Evolutionary conservation across 306 rosid genomes (phyloP).

Genomic region (Sindora glabra): DNA sequence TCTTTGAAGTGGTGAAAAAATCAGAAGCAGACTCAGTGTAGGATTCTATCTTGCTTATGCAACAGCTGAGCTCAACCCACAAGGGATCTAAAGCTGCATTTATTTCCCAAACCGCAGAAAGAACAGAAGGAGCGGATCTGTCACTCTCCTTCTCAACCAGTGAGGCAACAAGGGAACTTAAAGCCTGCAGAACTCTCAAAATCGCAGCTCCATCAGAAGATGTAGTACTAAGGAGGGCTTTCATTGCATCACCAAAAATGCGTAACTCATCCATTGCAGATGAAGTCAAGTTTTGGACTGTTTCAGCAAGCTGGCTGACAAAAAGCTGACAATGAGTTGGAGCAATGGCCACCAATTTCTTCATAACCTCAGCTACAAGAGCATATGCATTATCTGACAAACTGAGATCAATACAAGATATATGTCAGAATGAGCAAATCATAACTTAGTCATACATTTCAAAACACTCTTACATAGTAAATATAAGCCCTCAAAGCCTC

Average conservation of each 20-base stretch:
- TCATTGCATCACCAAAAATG: conserved; percentile 62
- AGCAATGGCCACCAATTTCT: conserved; percentile 79
- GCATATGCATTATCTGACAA: conserved; percentile 85
- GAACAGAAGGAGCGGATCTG: conserved; percentile 34
- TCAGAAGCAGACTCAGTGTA: conserved; percentile 71
- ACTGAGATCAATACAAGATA: conserved; percentile 38
- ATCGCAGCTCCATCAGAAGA: conserved; percentile 93
- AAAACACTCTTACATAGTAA: background rate
- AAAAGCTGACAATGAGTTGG: conserved; percentile 79
- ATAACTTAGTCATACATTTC: conserved; percentile 1
- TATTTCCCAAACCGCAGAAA: conserved; percentile 68
- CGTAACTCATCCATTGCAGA: conserved; percentile 77
- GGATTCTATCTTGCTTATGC: conserved; percentile 87
- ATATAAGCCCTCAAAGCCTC: background rate
- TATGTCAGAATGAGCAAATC: conserved; percentile 19
- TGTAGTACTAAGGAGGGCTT: conserved; percentile 71
- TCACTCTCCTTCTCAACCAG: conserved; percentile 55
- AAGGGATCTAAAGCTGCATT: conserved; percentile 82
- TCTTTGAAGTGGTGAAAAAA: conserved; percentile 32
- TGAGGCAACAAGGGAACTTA: conserved; percentile 74
- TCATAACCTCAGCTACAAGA: conserved; percentile 90
- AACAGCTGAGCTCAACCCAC: conserved; percentile 87
- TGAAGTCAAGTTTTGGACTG: conserved; percentile 70
- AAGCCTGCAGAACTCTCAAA: conserved; percentile 89
- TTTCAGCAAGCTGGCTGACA: conserved; percentile 71